Conservation (phyloP, 495 filamentous ascomycete species). For the Pyrenopolyporus hunteri region DNA sequence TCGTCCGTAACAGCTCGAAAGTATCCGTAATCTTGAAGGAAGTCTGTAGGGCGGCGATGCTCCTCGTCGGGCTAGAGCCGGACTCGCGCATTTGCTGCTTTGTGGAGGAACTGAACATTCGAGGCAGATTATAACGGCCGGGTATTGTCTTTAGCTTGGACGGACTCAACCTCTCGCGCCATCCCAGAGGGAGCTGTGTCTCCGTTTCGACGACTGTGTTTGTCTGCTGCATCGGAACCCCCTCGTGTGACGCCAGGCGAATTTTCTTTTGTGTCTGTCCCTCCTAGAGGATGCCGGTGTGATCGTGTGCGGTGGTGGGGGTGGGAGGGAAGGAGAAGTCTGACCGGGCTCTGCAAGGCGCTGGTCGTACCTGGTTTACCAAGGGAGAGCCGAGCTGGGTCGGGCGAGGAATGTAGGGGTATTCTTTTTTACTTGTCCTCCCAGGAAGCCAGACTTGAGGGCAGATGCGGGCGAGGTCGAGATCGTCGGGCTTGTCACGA, state of each 20-base stretch:
- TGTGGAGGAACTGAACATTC: conserved; percentile 19
- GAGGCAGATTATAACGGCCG: conserved; percentile 32
- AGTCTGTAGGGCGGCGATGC: conserved; percentile 75
- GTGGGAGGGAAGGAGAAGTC: neutral
- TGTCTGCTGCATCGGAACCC: conserved; percentile 34
- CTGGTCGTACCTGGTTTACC: conserved; percentile 1
- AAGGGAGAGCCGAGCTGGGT: conserved; percentile 2
- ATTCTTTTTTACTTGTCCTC: neutral
- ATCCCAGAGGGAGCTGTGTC: conserved; percentile 30
- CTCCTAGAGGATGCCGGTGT: neutral
- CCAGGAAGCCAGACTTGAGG: conserved; percentile 3
- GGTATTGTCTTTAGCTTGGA: conserved; percentile 31
- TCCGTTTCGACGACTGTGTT: conserved; percentile 34
- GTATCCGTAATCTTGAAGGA: conserved; percentile 80
- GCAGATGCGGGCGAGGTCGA: conserved; percentile 3
- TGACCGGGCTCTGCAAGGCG: neutral
- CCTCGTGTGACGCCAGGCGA: conserved; percentile 7
- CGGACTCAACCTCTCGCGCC: conserved; percentile 38
- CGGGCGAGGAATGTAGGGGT: neutral
- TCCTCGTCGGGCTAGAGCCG: conserved; percentile 10
- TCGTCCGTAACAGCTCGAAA: conserved; percentile 69
- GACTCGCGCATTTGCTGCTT: conserved; percentile 17
- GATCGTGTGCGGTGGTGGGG: neutral
- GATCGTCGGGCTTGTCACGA: conserved; percentile 19
- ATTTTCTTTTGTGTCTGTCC: conserved; percentile 2